These are phyloP conservation scores for Sarocladiaceae sp. DNA, from an alignment of 2,329 filamentous ascomycete species.

Conservation along the genomic window DNA sequence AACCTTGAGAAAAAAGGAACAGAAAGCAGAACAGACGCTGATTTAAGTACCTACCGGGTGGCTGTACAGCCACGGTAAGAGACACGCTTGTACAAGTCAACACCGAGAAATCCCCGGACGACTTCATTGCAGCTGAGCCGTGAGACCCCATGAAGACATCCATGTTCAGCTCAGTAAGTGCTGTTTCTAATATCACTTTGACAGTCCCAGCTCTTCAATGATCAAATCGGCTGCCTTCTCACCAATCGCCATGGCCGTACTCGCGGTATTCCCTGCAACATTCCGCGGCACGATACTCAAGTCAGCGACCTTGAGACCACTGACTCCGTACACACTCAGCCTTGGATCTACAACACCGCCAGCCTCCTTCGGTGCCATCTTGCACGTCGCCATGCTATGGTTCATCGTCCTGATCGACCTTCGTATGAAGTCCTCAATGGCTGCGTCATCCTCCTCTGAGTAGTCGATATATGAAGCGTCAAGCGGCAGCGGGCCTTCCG, in stretches of 20 bases:
- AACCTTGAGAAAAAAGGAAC: too few species aligned
- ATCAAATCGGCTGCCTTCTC: slow-evolving; percentile 34
- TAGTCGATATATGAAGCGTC: slow-evolving; percentile 37
- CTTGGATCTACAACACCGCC: slow-evolving; percentile 32
- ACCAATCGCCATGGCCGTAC: slow-evolving; percentile 36
- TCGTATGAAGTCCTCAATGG: slow-evolving; percentile 37
- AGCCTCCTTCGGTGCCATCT: slow-evolving; percentile 31
- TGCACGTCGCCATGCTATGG: slow-evolving; percentile 36
- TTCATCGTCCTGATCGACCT: slow-evolving; percentile 32
- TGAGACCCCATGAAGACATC: background rate
- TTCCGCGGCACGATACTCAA: slow-evolving; percentile 30
- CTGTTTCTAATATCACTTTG: background rate
- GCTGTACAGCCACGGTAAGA: too few species aligned
- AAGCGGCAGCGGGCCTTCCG: slow-evolving; percentile 16
- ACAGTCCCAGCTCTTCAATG: slow-evolving; percentile 18
- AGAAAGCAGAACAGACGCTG: too few species aligned
- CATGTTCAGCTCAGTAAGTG: too few species aligned
- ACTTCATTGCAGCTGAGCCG: too few species aligned
- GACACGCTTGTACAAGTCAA: too few species aligned
- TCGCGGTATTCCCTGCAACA: slow-evolving; percentile 37
- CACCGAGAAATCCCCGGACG: too few species aligned
- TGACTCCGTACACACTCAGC: slow-evolving; percentile 32
- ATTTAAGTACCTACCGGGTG: too few species aligned
- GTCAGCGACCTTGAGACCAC: slow-evolving; percentile 30
- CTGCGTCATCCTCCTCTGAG: slow-evolving; percentile 38